A percentile compares a stretch with the other conserved stretches of the same genome.
These are phyloP conservation scores for Pelagomonas calceolata DNA, from an alignment of 108 stramenopile genomes.

Conservation along the genomic window DNA sequence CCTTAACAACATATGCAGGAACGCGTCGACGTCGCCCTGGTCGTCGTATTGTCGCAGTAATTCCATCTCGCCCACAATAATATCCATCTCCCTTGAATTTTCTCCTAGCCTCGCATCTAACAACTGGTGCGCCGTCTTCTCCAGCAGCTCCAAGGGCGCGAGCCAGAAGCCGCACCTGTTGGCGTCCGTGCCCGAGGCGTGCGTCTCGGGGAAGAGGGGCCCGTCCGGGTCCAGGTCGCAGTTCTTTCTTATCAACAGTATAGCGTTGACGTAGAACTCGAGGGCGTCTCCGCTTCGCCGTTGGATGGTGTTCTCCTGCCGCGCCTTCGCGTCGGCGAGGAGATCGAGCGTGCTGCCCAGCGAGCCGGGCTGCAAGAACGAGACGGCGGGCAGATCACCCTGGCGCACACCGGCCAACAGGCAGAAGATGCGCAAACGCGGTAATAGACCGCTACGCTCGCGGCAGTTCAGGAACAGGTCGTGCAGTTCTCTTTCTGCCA, in stretches of 20 bases:
- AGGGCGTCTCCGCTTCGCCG: too few species aligned
- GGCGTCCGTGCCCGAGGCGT: not conserved
- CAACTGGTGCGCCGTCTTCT: not conserved
- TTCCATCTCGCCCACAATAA: not conserved
- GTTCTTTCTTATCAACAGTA: too few species aligned
- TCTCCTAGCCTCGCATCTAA: not conserved
- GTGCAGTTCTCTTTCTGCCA: slow-evolving; percentile 2
- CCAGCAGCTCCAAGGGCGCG: not conserved
- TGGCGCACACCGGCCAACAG: not conserved
- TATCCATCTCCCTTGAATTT: not conserved
- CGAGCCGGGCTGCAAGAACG: too few species aligned
- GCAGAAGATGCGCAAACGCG: slow-evolving; percentile 6
- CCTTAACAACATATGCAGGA: not conserved
- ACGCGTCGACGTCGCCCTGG: not conserved
- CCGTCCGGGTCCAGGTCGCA: not conserved
- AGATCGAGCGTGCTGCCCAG: too few species aligned
- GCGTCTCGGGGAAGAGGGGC: not conserved
- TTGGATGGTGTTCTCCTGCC: too few species aligned
- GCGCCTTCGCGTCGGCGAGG: too few species aligned
- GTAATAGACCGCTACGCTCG: not conserved
- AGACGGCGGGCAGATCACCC: too few species aligned
- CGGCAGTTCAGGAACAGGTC: slow-evolving; percentile 2
- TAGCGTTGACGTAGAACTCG: too few species aligned
- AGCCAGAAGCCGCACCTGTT: not conserved
- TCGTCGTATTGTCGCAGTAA: not conserved